These are phyloP conservation scores for Leccinum broughii DNA, from an alignment of 768 basidiomycete species.

Conservation along the genomic window DNA sequence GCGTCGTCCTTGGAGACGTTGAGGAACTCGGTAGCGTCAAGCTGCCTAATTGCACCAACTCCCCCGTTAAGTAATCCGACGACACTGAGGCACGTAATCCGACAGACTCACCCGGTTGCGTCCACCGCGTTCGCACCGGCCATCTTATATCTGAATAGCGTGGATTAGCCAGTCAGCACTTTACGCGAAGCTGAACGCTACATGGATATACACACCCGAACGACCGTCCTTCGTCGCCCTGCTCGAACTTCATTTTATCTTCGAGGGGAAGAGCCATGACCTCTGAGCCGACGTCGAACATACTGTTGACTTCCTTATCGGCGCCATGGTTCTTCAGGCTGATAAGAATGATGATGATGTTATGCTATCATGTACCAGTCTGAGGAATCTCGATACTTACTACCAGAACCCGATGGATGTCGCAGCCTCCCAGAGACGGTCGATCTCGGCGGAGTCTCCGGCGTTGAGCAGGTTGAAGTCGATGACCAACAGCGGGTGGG, in stretches of 20 bases:
- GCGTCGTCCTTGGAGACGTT: conserved; percentile 72
- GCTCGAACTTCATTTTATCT: conserved; percentile 45
- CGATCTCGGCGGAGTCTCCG: conserved; percentile 39
- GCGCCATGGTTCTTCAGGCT: conserved; percentile 48
- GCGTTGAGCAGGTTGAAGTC: conserved; percentile 42
- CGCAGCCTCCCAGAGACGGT: conserved; percentile 48
- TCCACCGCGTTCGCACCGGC: background rate
- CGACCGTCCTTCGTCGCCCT: conserved; percentile 42
- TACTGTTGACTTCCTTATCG: conserved; percentile 35
- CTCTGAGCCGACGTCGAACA: conserved; percentile 45
- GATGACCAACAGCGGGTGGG: conserved; percentile 47
- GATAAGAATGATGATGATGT: background rate
- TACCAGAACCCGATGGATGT: conserved; percentile 56
- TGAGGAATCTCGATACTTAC: conserved; percentile 32
- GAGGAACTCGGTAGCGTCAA: conserved; percentile 63
- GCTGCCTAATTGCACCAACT: conserved; percentile 7
- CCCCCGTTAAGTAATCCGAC: background rate
- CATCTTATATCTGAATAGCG: conserved; percentile 47
- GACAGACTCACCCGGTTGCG: conserved; percentile 36
- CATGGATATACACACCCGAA: conserved; percentile 32
- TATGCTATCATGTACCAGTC: background rate
- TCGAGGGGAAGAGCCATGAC: conserved; percentile 42
- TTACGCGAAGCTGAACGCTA: background rate
- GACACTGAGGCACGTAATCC: background rate
- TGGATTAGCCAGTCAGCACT: background rate